Conservation (phyloP, 1,284 basidiomycete species). For the Microbotryum intermedium region DNA sequence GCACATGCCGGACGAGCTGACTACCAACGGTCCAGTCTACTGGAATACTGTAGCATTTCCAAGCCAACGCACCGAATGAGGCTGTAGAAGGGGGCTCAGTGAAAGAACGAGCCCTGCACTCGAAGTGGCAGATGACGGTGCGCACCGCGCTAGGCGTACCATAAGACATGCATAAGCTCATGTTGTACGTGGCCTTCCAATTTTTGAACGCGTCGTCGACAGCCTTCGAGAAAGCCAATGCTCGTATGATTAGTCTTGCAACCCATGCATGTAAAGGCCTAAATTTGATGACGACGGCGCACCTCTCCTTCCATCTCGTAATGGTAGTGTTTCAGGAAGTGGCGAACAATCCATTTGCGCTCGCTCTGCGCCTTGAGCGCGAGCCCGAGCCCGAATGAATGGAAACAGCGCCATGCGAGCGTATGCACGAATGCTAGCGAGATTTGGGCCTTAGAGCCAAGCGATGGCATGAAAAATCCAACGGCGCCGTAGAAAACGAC, state of each 20-base stretch:
- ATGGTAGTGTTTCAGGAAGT: constrained; percentile 73
- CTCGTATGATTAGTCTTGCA: neutral
- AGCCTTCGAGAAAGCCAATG: constrained; percentile 49
- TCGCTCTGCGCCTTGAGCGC: constrained; percentile 75
- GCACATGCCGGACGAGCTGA: constrained; percentile 74
- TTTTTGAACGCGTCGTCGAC: constrained; percentile 85
- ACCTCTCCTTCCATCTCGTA: constrained; percentile 44
- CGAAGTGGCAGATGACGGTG: neutral
- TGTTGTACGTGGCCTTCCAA: constrained; percentile 90
- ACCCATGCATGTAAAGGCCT: neutral
- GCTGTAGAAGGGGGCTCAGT: constrained; percentile 44
- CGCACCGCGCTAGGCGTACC: constrained; percentile 33
- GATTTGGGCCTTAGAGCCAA: constrained; percentile 40
- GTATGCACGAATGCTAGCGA: constrained; percentile 72
- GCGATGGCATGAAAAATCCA: constrained; percentile 20
- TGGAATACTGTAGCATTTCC: constrained; percentile 77
- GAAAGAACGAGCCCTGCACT: neutral
- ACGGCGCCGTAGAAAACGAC: constrained; percentile 44
- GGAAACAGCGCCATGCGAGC: constrained; percentile 74
- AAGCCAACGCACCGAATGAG: constrained; percentile 69
- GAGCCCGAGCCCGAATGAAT: constrained; percentile 78
- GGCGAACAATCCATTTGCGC: constrained; percentile 80
- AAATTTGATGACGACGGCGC: neutral
- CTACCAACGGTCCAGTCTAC: constrained; percentile 80
- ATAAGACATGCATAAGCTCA: constrained; percentile 90